Base-by-base conservation (phyloP, 169 alveolate genomes). In the Babesia bovis region DNA sequence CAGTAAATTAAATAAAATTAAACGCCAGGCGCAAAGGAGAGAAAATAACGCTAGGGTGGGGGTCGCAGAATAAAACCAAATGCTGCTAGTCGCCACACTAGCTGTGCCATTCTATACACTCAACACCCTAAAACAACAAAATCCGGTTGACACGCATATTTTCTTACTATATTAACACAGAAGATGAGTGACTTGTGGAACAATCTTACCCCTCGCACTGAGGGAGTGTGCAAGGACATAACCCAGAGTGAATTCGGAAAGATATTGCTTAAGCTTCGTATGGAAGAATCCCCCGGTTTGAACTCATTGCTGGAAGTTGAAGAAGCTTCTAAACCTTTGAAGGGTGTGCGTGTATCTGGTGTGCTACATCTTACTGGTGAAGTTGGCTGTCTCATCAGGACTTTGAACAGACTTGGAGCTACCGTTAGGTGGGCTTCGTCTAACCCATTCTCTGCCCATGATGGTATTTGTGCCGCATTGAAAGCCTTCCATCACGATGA, bases 321-420 rank as follows among this genome's bases (percentile, higher is more conserved):
- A 68, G 98, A 95, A 44, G 89, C 91, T 36, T 17, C 67, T 40
- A 74, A 97, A 82, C 97, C 98, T 21, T 87, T 97, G 52, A 83
- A 92, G 83, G 98, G 98, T 23, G 97, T 97, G 44, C 91, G 93
- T 72, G 93, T 97, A 68, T 88, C 98, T 21, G 99, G 99, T 25
- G 95, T 98, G 28, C 88, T 96, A 51, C 99, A 97, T 87, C 94
- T 97, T 98, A 97, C 99, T 63, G 93, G 96, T 72, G 96, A 96
- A 85, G 95, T 98, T 28, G 94, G 92, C 13, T 91, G 83, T 44
- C 83, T 91, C 41, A 90, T 91, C 71, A 90, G 85, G 52, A 89
- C 97, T 25, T 89, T 96, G 69, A 72, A 70, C 30, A 94, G 79
- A 23, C 87, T 94, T 36, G 99, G 99, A 30, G 99, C 99, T 49